These are phyloP conservation scores for Coriaria nepalensis DNA, from an alignment of 306 rosid species.

Conservation along the genomic window DNA sequence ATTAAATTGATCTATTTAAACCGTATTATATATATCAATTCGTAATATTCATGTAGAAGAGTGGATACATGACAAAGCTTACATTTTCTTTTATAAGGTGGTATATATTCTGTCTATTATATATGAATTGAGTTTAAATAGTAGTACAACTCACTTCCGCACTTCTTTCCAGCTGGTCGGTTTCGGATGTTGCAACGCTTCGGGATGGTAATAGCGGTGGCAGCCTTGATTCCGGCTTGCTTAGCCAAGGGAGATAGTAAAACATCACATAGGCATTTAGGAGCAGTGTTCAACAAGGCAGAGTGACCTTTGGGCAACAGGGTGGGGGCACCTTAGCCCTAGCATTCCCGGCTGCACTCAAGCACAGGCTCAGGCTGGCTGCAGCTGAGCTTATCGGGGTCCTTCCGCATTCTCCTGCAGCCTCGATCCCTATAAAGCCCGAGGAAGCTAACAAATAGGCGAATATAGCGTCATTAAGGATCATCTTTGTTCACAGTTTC, in stretches of 20 bases:
- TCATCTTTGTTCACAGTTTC: neutral
- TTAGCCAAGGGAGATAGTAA: slow-evolving; percentile 70
- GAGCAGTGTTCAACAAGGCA: slow-evolving; percentile 44
- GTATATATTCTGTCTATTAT: no score
- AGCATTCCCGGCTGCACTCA: slow-evolving; percentile 37
- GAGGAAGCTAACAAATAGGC: slow-evolving; percentile 14
- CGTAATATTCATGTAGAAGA: no score
- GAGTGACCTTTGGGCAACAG: slow-evolving; percentile 53
- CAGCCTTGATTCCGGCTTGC: slow-evolving; percentile 60
- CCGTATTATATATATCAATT: no score
- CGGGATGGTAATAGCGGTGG: slow-evolving; percentile 61
- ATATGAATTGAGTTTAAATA: no score
- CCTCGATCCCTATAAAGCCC: slow-evolving; percentile 19
- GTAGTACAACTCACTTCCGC: slow-evolving; percentile 57
- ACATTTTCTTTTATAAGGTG: no score
- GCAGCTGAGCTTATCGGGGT: slow-evolving; percentile 76
- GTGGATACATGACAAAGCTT: no score
- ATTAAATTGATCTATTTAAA: no score
- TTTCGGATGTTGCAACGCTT: slow-evolving; percentile 78
- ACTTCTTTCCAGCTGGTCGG: slow-evolving; percentile 72
- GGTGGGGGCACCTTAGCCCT: slow-evolving; percentile 46
- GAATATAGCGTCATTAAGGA: slow-evolving; percentile 6
- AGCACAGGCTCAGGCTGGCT: slow-evolving; percentile 58
- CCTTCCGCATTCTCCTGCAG: slow-evolving; percentile 70
- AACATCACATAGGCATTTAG: slow-evolving; percentile 73